phyloP scores from a whole-genome alignment of 2,329 filamentous ascomycete species.

The Sporothrix luriei region DNA sequence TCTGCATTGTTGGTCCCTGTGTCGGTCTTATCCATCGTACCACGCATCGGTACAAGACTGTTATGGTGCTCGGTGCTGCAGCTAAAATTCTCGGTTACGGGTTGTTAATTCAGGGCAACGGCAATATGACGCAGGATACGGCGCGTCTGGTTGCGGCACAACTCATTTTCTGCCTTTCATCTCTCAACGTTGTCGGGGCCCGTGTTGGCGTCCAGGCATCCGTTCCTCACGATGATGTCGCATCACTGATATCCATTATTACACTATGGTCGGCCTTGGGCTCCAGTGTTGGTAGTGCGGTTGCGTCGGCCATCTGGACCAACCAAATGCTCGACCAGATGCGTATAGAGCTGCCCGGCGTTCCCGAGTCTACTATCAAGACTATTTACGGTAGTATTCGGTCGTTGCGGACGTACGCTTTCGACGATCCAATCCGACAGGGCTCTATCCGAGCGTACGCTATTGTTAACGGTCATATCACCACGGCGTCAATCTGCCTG shows the following conservation, averaged over 20 bases:
- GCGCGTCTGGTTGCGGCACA: slow-evolving; percentile 54
- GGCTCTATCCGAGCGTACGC: slow-evolving; percentile 64
- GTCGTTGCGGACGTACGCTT: slow-evolving; percentile 54
- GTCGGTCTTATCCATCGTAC: slow-evolving; percentile 62
- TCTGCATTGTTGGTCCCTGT: slow-evolving; percentile 64
- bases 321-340: slow-evolving; percentile 52
- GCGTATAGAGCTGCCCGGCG: slow-evolving; percentile 52
- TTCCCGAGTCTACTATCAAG: slow-evolving; percentile 46
- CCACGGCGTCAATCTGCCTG: slow-evolving; percentile 41
- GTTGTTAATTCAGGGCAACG: slow-evolving; percentile 47
- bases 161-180: slow-evolving; percentile 56
- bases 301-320: slow-evolving; percentile 56
- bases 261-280: slow-evolving; percentile 37
- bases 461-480: slow-evolving; percentile 40
- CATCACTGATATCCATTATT: slow-evolving; percentile 57
- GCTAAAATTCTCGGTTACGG: slow-evolving; percentile 59
- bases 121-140: slow-evolving; percentile 52
- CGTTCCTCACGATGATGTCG: slow-evolving; percentile 55
- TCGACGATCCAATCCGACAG: slow-evolving; percentile 57
- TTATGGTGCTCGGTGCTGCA: slow-evolving; percentile 57
- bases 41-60: slow-evolving; percentile 63
- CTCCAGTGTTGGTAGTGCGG: slow-evolving; percentile 51
- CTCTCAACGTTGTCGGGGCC: slow-evolving; percentile 55
- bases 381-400: slow-evolving; percentile 56
- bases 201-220: slow-evolving; percentile 59